Percentiles rank a stretch among this genome's conserved stretches.
phyloP scores from a whole-genome alignment of 306 rosid species.

The Luffa aegyptiaca region DNA sequence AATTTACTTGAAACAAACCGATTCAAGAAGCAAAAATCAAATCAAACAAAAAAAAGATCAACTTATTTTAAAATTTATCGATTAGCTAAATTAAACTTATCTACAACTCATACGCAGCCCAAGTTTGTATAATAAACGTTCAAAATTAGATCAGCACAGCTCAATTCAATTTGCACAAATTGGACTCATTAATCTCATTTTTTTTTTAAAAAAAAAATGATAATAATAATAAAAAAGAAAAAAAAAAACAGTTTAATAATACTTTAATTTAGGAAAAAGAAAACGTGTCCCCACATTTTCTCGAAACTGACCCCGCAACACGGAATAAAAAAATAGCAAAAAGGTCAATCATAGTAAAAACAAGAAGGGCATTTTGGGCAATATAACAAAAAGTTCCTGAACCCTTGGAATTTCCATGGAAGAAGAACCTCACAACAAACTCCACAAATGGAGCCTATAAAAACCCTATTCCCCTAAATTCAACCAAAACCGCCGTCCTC shows the following conservation, averaged over 20 bases:
- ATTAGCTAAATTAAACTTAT: too few species aligned
- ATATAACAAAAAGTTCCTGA: neutral
- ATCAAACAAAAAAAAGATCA: too few species aligned
- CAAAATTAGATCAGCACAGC: neutral
- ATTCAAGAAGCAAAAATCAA: too few species aligned
- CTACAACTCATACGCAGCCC: too few species aligned
- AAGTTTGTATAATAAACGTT: neutral
- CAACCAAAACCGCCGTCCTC: neutral
- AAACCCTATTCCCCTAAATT: neutral
- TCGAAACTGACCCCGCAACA: neutral
- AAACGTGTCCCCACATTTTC: neutral
- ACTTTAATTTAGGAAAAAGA: neutral
- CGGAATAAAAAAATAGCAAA: neutral
- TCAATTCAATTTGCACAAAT: neutral
- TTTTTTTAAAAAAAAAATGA: neutral
- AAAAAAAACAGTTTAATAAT: neutral
- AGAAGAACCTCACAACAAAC: neutral
- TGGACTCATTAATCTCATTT: neutral
- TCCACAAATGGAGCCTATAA: neutral
- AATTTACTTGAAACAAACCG: too few species aligned
- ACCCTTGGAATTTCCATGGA: neutral
- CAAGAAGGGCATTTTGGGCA: neutral
- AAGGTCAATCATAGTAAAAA: neutral
- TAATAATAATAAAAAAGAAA: neutral
- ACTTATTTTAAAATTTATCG: too few species aligned